Percentiles rank a stretch among this genome's conserved stretches.
These are phyloP conservation scores for Acidiella bohemica DNA, from an alignment of 495 filamentous ascomycete genomes.

Conservation along the genomic window DNA sequence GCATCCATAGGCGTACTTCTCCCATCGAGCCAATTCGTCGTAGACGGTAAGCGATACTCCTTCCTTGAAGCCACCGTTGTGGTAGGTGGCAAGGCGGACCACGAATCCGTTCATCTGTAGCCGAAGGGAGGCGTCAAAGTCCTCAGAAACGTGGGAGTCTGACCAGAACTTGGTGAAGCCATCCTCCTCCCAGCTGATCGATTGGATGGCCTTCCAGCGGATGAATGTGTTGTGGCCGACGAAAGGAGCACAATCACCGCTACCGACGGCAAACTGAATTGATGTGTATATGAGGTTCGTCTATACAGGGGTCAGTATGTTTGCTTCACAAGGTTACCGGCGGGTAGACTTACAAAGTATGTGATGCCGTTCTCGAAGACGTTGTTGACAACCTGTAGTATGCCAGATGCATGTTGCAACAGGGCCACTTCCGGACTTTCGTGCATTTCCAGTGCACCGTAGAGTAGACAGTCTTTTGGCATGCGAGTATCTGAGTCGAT, in stretches of 20 bases:
- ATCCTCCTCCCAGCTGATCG: constrained; percentile 36
- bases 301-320: no score
- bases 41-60: constrained; percentile 76
- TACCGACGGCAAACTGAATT: constrained; percentile 64
- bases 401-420: constrained; percentile 35
- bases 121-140: constrained; percentile 75
- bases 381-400: constrained; percentile 34
- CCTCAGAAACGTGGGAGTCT: constrained; percentile 67
- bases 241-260: constrained; percentile 67
- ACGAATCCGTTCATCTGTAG: constrained; percentile 60
- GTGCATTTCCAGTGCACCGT: constrained; percentile 35
- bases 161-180: constrained; percentile 72
- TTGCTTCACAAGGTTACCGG: no score
- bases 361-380: constrained; percentile 46
- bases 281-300: constrained; percentile 70
- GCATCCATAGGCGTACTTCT: constrained; percentile 81
- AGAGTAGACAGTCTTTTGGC: constrained; percentile 34
- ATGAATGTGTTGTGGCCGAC: constrained; percentile 65
- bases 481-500: constrained; percentile 32
- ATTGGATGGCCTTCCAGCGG: constrained; percentile 62
- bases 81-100: constrained; percentile 60
- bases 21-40: constrained; percentile 71
- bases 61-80: constrained; percentile 66
- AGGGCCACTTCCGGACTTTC: constrained; percentile 34
- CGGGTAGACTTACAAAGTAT: constrained; percentile 42